Percentiles rank a stretch among this genome's conserved stretches.
phyloP scores from a whole-genome alignment of 148 eudicot species.

The Arctostaphylos glauca region DNA sequence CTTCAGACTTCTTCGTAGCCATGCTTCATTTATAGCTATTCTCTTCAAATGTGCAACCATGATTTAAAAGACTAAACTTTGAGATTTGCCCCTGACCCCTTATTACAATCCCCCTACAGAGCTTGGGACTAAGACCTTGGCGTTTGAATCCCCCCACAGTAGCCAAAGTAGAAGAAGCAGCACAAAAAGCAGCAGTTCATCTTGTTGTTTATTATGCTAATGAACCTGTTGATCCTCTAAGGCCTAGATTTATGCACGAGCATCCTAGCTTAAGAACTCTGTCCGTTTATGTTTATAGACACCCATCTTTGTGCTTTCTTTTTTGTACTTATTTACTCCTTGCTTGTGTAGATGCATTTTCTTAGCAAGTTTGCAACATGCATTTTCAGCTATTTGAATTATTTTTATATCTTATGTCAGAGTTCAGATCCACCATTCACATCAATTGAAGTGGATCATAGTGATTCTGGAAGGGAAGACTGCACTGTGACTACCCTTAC shows the following conservation, averaged over 20 bases:
- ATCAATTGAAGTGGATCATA: constrained; percentile 93
- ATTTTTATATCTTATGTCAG: constrained; percentile 37
- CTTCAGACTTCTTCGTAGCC: background rate
- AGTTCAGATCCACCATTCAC: constrained; percentile 99
- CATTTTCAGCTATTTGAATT: constrained; percentile 17
- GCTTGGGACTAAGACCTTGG: too few relatives aligned
- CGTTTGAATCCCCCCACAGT: too few relatives aligned
- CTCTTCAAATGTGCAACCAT: background rate
- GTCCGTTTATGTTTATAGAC: background rate
- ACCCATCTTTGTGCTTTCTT: background rate
- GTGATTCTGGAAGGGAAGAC: constrained; percentile 99
- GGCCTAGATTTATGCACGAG: background rate
- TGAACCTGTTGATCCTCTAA: too few relatives aligned
- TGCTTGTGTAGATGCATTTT: background rate
- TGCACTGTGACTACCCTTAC: constrained; percentile 99
- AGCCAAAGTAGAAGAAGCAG: too few relatives aligned
- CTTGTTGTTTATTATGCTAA: too few relatives aligned
- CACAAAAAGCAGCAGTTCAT: too few relatives aligned
- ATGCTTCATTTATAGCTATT: constrained; percentile 4
- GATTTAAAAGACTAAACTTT: background rate
- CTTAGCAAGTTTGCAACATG: background rate
- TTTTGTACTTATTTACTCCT: background rate
- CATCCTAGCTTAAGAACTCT: background rate
- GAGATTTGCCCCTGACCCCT: too few relatives aligned
- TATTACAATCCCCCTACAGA: too few relatives aligned